phyloP scores from a whole-genome alignment of 1,139 yeast species.

The Meyerozyma athensensis region DNA sequence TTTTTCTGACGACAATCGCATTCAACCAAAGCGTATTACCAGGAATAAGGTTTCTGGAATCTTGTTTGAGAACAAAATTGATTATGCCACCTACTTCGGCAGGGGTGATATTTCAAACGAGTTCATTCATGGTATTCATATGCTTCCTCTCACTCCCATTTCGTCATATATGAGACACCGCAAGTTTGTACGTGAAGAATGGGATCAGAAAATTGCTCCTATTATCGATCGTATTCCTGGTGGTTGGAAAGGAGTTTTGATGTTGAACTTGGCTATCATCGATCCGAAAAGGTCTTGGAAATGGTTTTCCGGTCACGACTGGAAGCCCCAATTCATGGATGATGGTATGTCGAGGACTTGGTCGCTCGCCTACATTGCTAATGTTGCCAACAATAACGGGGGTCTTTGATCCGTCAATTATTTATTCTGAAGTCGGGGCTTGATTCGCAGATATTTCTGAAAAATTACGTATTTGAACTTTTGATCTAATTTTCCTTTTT shows the following conservation, averaged over 20 bases:
- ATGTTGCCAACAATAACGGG: too few species aligned
- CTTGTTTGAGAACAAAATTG: conserved; percentile 42
- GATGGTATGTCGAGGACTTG: conserved; percentile 45
- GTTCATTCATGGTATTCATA: conserved; percentile 47
- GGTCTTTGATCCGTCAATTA: too few species aligned
- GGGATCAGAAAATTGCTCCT: conserved; percentile 32
- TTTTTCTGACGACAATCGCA: conserved; percentile 32
- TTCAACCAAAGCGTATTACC: conserved; percentile 35
- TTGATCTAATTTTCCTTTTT: too few species aligned
- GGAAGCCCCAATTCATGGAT: conserved; percentile 36
- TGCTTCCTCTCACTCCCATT: conserved; percentile 43
- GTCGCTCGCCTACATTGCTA: conserved; percentile 39
- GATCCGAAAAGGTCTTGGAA: conserved; percentile 35
- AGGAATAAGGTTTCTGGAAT: conserved; percentile 43
- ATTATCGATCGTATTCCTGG: conserved; percentile 36
- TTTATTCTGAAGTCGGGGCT: too few species aligned
- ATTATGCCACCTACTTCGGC: conserved; percentile 43
- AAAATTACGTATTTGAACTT: background rate
- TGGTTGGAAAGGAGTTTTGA: conserved; percentile 44
- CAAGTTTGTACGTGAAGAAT: conserved; percentile 38
- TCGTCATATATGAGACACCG: conserved; percentile 35
- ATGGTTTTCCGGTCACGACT: conserved; percentile 36
- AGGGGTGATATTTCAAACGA: conserved; percentile 39
- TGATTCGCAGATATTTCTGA: background rate
- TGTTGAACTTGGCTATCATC: conserved; percentile 34